Evolutionary conservation across 805 yeast species (phyloP).

Genomic region (Spathaspora girioi): DNA sequence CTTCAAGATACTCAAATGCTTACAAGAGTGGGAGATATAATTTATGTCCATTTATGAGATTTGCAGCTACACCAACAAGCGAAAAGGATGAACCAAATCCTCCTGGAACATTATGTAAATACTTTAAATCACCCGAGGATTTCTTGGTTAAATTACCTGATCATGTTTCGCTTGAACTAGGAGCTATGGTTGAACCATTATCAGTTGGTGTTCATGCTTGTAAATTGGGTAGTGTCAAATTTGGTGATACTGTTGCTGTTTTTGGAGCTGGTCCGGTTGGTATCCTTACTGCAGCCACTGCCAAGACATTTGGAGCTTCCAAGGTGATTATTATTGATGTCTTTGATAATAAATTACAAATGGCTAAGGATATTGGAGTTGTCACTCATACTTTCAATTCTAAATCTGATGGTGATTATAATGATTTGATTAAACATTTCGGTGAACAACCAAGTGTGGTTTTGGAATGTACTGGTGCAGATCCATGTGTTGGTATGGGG

Average conservation of each 20-base stretch:
- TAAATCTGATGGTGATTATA: conserved; percentile 34
- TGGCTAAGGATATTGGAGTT: conserved; percentile 67
- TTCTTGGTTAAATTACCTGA: conserved; percentile 79
- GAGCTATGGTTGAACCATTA: conserved; percentile 84
- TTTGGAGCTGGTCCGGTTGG: conserved; percentile 94
- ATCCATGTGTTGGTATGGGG: conserved; percentile 67
- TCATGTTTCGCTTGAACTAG: conserved; percentile 74
- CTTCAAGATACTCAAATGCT: conserved; percentile 71
- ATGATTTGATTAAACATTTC: conserved; percentile 35
- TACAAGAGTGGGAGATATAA: conserved; percentile 79
- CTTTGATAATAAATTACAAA: conserved; percentile 59
- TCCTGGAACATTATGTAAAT: conserved; percentile 71
- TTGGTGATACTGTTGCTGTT: conserved; percentile 68
- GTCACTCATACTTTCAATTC: conserved; percentile 65
- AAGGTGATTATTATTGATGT: conserved; percentile 68
- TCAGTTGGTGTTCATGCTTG: conserved; percentile 84
- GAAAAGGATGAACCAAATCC: conserved; percentile 64
- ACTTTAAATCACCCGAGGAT: conserved; percentile 77
- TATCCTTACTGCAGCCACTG: conserved; percentile 66
- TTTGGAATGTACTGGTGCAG: conserved; percentile 87
- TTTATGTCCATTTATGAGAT: conserved; percentile 79
- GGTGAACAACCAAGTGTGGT: conserved; percentile 54
- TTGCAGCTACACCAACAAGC: conserved; percentile 90
- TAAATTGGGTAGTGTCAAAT: conserved; percentile 54
- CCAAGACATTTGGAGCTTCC: conserved; percentile 72